A percentile compares a stretch with the other conserved stretches of the same genome.
phyloP scores from a whole-genome alignment of 2,329 filamentous ascomycete genomes.

The Fusarium staphyleae region DNA sequence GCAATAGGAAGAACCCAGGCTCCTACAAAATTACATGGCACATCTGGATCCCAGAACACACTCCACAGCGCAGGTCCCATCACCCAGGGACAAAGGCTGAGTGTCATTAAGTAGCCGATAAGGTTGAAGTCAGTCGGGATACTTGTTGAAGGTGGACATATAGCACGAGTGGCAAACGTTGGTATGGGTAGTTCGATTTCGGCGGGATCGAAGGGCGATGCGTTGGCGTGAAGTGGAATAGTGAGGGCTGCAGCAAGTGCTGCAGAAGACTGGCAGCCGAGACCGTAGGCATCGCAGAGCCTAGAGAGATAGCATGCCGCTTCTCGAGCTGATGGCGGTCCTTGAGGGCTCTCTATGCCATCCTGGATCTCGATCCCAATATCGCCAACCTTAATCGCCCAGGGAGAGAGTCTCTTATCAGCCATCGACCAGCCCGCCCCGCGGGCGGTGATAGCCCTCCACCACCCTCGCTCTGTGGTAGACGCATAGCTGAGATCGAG shows the following conservation, averaged over 20 bases:
- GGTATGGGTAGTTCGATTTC: neutral
- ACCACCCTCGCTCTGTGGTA: neutral
- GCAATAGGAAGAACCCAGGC: constrained; percentile 8
- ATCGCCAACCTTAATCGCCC: neutral
- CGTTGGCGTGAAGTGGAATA: constrained; percentile 6
- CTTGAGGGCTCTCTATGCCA: neutral
- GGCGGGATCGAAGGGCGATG: neutral
- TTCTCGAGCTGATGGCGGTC: constrained; percentile 1
- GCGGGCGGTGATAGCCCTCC: neutral
- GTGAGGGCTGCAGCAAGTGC: constrained; percentile 13
- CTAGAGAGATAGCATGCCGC: constrained; percentile 8
- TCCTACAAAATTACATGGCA: constrained; percentile 5
- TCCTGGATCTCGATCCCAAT: neutral
- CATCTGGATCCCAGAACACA: constrained; percentile 7
- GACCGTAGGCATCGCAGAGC: constrained; percentile 11
- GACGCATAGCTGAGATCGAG: constrained; percentile 5
- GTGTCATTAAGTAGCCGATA: constrained; percentile 1
- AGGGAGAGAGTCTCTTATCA: neutral
- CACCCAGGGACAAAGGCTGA: constrained; percentile 2
- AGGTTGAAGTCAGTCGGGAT: constrained; percentile 1
- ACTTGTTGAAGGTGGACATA: neutral
- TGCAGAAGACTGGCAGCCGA: constrained; percentile 5
- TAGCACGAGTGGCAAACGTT: neutral
- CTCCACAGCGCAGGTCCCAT: constrained; percentile 8
- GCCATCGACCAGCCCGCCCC: neutral